Base-by-base conservation (phyloP, 2,329 filamentous ascomycete genomes). In the Hypomyces rosellus region DNA sequence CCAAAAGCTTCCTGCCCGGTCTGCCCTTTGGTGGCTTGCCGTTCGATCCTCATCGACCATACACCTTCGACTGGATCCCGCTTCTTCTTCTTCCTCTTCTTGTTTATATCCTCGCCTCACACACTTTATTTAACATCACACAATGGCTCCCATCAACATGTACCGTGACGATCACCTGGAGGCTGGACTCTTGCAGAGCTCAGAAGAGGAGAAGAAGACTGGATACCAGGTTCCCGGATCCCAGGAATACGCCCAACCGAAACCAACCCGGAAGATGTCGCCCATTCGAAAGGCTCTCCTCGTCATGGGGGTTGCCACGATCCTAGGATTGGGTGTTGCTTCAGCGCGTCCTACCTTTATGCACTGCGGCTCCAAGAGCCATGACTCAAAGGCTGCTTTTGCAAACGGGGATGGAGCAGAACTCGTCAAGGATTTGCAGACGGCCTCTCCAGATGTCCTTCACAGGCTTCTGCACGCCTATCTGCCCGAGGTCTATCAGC, bases 381-480 rank as follows among this genome's bases (percentile, higher is more conserved):
- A 47, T 39, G 38, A 49, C 7, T 44, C 45, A 20, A 52, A 48
- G 46, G 14, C 46, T 36, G 38, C 37, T 38, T 5, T 49, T 42
- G 48, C 33, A 47, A 49, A 54, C 39, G 48, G 83, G 49, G 12
- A 34, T 20, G 36, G 14, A 15, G 18, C 33, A 1, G 50, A 52
- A n/a, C 36, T 49, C 16, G 34, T 14, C 1, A 48, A 49, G 37
- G 50, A 30, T 2, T 68, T 85, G 48, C 71, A 76, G 54, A 72
- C 73, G 20, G 69, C 84, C 50, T 79, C 83, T 18, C 75, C 76
- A 49, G 73, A 80, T 45, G 75, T 79, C 39, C 71, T 91, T 48
- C 84, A 88, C 64, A 76, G 78, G 43, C 78, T 86, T 48, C 73
- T 90, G 33, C 82, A 87, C 64, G 71, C 75, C 54, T 76, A 83